Base-by-base conservation (phyloP, 2,329 filamentous ascomycete genomes). In the Coccinonectria pachysandricola region DNA sequence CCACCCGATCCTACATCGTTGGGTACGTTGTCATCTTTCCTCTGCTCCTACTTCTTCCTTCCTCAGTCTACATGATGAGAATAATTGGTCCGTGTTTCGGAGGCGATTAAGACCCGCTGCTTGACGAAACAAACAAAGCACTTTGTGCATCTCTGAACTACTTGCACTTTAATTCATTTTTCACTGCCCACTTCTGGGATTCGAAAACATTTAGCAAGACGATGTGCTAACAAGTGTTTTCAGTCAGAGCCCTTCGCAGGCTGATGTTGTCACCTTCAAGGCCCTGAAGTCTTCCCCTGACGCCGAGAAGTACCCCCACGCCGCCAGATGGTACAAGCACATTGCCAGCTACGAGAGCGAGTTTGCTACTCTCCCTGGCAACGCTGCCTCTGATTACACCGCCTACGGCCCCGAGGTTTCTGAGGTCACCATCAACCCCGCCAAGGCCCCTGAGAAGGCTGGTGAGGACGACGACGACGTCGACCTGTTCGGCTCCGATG, bases 261-360 rank as follows among this genome's bases (percentile, higher is more conserved):
- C 91, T 64, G 91, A 98, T 70, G 88, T 92, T 52, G 82, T 80
- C 62, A 76, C 76, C 66, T 96, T 82, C 82, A 93, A 96, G 76
- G 82, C 82, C 52, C 62, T 95, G 58, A 77, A 70, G 53, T 63
- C 69, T 47, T 62, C 75, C 35, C 91, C 91, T 49, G 76, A 80
- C 46, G 73, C 80, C 51, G 68, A 71, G 60, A 93, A 93, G 71
- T 94, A 81, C 77, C 86, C 88, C 53, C 71, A 94, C 68, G 86
- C 81, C 54, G 85, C 84, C 56, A 81, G 91, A 62, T 98, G 91
- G 91, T 95, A 94, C 78, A 94, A 92, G 76, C 88, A 98, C 76
- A 84, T 95, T 56, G 75, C 82, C 59, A 81, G 82, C 49, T 94
- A 83, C 68, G 79, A 92, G 72, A 71, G 80, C 46, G 88, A 96